Base-by-base conservation (phyloP, 2,329 filamentous ascomycete species). In the Microsporum ferrugineum region DNA sequence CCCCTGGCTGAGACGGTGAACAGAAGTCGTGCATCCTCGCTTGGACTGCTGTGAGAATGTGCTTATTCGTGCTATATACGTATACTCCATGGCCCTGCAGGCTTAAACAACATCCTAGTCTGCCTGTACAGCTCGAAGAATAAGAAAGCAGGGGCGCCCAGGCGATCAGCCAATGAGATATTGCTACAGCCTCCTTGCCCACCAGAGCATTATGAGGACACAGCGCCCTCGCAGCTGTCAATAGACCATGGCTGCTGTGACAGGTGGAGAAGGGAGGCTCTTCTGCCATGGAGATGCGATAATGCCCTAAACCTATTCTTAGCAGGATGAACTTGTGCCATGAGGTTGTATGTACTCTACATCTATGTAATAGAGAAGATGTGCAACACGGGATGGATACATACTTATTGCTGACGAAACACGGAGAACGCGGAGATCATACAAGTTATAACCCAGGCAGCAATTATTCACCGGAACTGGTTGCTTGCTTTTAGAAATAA, bases 391-490 rank as follows among this genome's bases (percentile, higher is more conserved):
- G 43, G 43, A 47, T 10, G 17, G n/a, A 12, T 47, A 47, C 49
- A 53, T 49, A 23, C 17, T 23, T 23, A n/a, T 49, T 5, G 45
- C 23, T n/a, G 3, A 49, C 5, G 31, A 53, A 27, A 53, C 49
- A 53, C 49, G 49, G 49, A 53, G 49, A 53, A 53, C 49, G 49
- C 49, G 49, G 49, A 53, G 49, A 53, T 53, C 27, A 53, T 53
- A 6, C 31, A 34, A 34, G 1, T 36, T 17, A n/a, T 43, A 43
- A n/a, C 4, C 4, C 39, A 6, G 39, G 14, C 39, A 5, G 14
- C 39, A 43, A 43, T 43, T 23, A 36, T 36, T 36, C 34, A 36
- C 34, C 43, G n/a, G 6, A 17, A 12, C 23, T 23, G 43, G 2
- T 17, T 47, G 43, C 3, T 12, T 47, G 5, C 23, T 47, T 29